Evolutionary conservation across 2,329 filamentous ascomycete genomes (phyloP), one percentile per base, ranked within the genome.

Genomic region (Coniochaeta sp.): DNA sequence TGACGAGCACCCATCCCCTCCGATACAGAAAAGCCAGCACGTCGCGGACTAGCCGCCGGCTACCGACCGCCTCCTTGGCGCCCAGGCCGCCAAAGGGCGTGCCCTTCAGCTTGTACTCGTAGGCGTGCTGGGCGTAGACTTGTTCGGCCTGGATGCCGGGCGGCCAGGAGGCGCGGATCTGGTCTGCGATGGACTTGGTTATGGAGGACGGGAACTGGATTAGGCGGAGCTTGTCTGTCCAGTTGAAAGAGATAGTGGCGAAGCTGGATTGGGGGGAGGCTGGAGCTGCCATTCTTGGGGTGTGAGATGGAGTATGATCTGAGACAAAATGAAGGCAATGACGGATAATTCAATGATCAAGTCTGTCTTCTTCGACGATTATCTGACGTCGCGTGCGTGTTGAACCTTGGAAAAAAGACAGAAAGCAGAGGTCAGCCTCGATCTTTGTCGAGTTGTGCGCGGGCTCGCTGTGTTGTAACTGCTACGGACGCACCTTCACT

Each of bases 51-150:
- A 68, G 62, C 9, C 64, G 62, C 22, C 65, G 61, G 22, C 62
- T 60, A 52, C 59, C 64, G 28, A 66, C 61, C 22, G 58, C 54
- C 26, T 65, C 59, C 34, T 57, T 38, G 34, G 43, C 61, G 55
- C 62, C 60, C 16, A 28, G 14, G 6, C 17, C 8, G 14, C 22
- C 22, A 60, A 65, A 68, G 14, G 64, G 66, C 4, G 38, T 40
- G 28, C 64, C 66, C 50, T 62, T 65, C 17, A 67, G 54, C 26
- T 63, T 61, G 61, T 62, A 69, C 56, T 69, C 62, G 63, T 65
- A 64, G 31, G 63, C 58, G 9, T 61, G 58, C 3, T 4, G 12
- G 22, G 44, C 60, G 50, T 50, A 62, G 22, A 31, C 33, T 24
- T 60, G 24, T 14, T 60, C 60, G 5, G 60, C 44, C 33, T 67